A percentile compares a stretch with the other conserved stretches of the same genome.
phyloP scores from a whole-genome alignment of 2,329 filamentous ascomycete species.

The Diaporthe velutina region DNA sequence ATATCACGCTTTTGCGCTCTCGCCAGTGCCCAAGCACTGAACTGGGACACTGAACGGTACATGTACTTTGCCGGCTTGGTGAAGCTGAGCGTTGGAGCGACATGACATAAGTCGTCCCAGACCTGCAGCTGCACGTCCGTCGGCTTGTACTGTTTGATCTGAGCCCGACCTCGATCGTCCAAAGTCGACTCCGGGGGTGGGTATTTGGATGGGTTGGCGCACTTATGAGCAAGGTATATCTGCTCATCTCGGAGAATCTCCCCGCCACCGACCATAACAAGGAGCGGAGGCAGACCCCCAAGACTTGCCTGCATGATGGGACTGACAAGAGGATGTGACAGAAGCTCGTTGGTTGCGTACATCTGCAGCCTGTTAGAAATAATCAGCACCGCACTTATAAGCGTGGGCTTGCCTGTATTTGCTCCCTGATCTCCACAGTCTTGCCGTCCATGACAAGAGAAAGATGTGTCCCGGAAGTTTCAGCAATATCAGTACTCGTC shows the following conservation, averaged over 20 bases:
- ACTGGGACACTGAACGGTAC: conserved; percentile 93
- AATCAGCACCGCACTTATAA: not conserved
- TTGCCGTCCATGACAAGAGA: conserved; percentile 80
- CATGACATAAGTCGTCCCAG: conserved; percentile 96
- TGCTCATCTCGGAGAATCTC: conserved; percentile 95
- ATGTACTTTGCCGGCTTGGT: conserved; percentile 96
- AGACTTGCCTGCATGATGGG: conserved; percentile 89
- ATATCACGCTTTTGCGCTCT: conserved; percentile 84
- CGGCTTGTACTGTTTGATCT: conserved; percentile 77
- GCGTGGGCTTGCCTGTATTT: conserved; percentile 79
- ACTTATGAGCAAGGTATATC: conserved; percentile 95
- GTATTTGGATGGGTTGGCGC: conserved; percentile 84
- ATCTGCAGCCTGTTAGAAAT: conserved; percentile 57
- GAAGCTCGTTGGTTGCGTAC: conserved; percentile 85
- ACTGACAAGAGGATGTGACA: conserved; percentile 90
- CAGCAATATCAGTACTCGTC: conserved; percentile 41
- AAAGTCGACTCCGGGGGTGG: conserved; percentile 75
- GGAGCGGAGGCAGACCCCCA: conserved; percentile 87
- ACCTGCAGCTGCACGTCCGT: conserved; percentile 95
- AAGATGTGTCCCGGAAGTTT: conserved; percentile 52
- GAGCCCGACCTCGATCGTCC: conserved; percentile 70
- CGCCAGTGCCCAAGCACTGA: conserved; percentile 91
- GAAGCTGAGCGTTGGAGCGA: conserved; percentile 92
- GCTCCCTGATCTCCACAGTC: conserved; percentile 82
- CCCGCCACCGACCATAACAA: conserved; percentile 89